phyloP scores from a whole-genome alignment of 345 rosid species.

The Sisymbrium irio region DNA sequence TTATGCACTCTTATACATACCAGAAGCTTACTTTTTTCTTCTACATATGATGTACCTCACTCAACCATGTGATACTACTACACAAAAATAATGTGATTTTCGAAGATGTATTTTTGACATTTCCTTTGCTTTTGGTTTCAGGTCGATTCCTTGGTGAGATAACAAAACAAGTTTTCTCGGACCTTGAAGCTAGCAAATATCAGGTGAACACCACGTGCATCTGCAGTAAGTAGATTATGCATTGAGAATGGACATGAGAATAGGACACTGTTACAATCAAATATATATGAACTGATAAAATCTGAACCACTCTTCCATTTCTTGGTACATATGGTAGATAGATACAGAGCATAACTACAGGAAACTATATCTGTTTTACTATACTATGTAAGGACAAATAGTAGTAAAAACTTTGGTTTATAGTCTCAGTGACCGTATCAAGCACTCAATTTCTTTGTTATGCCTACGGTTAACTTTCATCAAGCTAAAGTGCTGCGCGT shows the following conservation, averaged over 20 bases:
- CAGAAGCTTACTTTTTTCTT: neutral
- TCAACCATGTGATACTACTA: neutral
- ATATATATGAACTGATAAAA: neutral
- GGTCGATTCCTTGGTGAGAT: constrained; percentile 98
- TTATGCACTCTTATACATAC: neutral
- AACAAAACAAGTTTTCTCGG: constrained; percentile 87
- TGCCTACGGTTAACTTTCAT: neutral
- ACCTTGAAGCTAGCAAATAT: constrained; percentile 94
- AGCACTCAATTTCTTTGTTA: neutral
- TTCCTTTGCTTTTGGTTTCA: constrained; percentile 29
- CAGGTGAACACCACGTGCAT: constrained; percentile 50
- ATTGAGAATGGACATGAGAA: neutral
- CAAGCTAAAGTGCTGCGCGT: neutral
- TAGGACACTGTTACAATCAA: neutral
- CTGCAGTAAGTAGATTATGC: neutral
- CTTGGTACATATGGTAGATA: constrained; percentile 9
- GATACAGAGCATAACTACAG: neutral
- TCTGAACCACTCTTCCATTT: neutral
- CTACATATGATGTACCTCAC: neutral
- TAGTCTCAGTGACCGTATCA: neutral
- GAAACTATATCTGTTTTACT: neutral
- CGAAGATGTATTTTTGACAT: neutral
- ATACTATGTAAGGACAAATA: neutral
- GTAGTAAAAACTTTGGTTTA: neutral
- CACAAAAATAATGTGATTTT: neutral